Base-by-base conservation (phyloP, 805 yeast genomes). In the Candida patagonica region DNA sequence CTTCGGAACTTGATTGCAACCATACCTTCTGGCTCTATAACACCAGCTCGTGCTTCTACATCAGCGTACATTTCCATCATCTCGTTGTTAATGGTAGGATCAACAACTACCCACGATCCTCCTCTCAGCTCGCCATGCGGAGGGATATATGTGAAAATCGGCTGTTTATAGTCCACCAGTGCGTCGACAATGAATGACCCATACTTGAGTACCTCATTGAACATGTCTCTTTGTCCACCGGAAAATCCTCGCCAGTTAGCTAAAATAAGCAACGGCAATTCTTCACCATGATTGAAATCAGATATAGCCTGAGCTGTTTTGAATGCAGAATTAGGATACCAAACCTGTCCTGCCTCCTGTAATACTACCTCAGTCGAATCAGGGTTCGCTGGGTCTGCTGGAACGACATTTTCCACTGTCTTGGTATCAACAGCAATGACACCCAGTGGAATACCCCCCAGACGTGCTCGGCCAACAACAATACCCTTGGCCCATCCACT, bases 171-270 rank as follows among this genome's bases (percentile, higher is more conserved):
- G 54, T 79, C 95, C 50, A 86, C 94, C 46, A 92, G 73, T 10
- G 98, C 96, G 61, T 92, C 99, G 49, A 92, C 99, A 65, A 92
- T 92, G 64, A 73, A 86, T 3, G 97, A 78, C 60, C 99, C 99
- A 60, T 84, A 92, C 65, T 92, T 92, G 68, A 92, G 78, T 32
- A 92, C 94, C 69, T 92, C 99, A 57, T 88, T 86, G 74, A 82
- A 94, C 99, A 92, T 92, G 65, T 92, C 99, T 61, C 96, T 84
- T 72, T 92, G 99, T 62, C 99, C 98, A 71, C 99, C 98, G 51
- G 96, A 86, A 78, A 92, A 92, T 57, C 99, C 99, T 78, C 99
- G 84, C 99, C 99, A 92, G 76, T 92, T 92, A 44, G 98, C 98
- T 53, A 92, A 69, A 51, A 92, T 86, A 94, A 92, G 84, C 63